Evolutionary conservation across 495 filamentous ascomycete species (phyloP), one percentile per base, ranked within the genome.

Genomic region (Neurospora sp.): DNA sequence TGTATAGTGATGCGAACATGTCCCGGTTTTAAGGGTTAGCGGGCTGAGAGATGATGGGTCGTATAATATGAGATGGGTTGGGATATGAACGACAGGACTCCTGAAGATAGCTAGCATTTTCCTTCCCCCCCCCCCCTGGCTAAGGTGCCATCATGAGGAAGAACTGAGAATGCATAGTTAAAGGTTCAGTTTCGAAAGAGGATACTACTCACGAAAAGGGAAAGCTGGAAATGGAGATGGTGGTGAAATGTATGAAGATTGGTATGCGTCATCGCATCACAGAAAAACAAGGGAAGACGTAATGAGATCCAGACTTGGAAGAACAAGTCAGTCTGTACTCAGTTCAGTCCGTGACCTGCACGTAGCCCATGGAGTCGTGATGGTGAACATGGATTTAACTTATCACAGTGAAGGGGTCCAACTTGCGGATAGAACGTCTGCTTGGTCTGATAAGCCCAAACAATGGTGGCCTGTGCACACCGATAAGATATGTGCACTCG

Each of bases 1-100:
- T 77, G 34, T 88, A 88, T 74, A 86, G 84, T 75, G 84, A 79
- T 70, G 85, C 85, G n/a, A 84, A 82, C 40, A 81, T 83, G 79
- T 73, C 75, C 31, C 77, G 74, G 24, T 82, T 82, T 69, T 80
- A 70, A 80, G 13, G 28, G 13, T 34, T 7, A 13, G 13, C 3
- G 13, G 24, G 24, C 15, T 34, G 28, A 34, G 28, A 13, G 54
- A 62, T 15, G 11, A 31, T 62, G 28, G 28, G 28, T 34, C 24
- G 54, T 62, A 62, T 31, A 34, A 62, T 62, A 6, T 17, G 54
- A 9, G 54, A 62, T 34, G 24, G 28, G 48, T 5, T 59, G 48
- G 48, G 48, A 31, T 15, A 59, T 59, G 48, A 62, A 31, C 28
- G 28, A 62, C 54, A 28, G 28, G 54, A 62, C 24, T 62, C 17